Evolutionary conservation across 225 moss, liverwort and hornwort species (phyloP).

Genomic region (Polytrichum commune): DNA sequence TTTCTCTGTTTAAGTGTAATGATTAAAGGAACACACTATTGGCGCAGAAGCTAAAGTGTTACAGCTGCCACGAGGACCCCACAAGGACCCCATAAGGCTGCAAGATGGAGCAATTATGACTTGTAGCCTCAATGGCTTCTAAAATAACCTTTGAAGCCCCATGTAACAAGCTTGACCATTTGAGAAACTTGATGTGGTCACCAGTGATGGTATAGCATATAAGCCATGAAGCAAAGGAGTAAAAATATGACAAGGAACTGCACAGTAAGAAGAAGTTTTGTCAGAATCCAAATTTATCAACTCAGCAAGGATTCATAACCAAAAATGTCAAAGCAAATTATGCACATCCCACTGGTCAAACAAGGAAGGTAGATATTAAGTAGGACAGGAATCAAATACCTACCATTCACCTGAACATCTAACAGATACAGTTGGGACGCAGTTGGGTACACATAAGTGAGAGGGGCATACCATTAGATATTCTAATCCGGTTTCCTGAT

Average conservation of each 20-base stretch:
- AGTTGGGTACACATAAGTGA: background rate
- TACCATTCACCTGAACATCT: background rate
- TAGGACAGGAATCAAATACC: background rate
- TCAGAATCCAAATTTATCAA: slow-evolving; percentile 2
- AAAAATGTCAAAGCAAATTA: background rate
- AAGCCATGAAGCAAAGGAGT: slow-evolving; percentile 32
- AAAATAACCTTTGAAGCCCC: too few species aligned
- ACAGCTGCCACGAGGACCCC: too few species aligned
- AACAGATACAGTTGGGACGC: background rate
- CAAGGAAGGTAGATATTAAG: background rate
- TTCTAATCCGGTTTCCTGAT: slow-evolving; percentile 52
- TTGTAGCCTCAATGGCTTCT: too few species aligned
- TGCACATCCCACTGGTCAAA: background rate
- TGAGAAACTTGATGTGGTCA: slow-evolving; percentile 17
- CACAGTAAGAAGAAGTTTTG: slow-evolving; percentile 10
- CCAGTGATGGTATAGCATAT: slow-evolving; percentile 55
- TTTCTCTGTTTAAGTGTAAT: too few species aligned
- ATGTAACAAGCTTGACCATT: background rate
- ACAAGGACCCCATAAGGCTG: too few species aligned
- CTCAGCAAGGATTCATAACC: slow-evolving; percentile 10
- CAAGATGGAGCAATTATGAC: too few species aligned
- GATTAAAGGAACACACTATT: too few species aligned
- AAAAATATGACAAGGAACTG: slow-evolving; percentile 46
- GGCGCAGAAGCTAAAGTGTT: too few species aligned
- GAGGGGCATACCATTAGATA: slow-evolving; percentile 38